Evolutionary conservation across 305 asterid genomes (phyloP).

Genomic region (Caryopteris hybrid): DNA sequence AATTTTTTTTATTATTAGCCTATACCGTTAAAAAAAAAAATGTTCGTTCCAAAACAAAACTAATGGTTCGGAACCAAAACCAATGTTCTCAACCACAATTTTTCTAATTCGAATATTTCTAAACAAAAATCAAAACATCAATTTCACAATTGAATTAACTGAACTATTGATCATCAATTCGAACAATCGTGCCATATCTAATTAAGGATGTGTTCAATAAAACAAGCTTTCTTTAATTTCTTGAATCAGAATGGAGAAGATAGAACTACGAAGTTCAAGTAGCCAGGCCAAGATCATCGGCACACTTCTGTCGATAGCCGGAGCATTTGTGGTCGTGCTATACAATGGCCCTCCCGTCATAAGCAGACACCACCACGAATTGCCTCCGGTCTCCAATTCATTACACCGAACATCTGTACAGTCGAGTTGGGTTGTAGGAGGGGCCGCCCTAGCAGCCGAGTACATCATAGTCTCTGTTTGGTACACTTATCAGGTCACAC

Average conservation of each 20-base stretch:
- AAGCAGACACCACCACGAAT: not conserved
- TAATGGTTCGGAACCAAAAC: too few relatives aligned
- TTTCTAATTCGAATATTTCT: too few relatives aligned
- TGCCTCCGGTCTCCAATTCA: not conserved
- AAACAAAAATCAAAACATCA: too few relatives aligned
- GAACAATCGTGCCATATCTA: too few relatives aligned
- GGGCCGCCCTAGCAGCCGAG: not conserved
- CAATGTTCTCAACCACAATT: too few relatives aligned
- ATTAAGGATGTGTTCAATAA: too few relatives aligned
- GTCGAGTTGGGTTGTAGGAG: not conserved
- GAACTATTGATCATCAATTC: too few relatives aligned
- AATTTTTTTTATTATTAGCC: too few relatives aligned
- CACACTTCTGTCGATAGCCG: constrained; percentile 27
- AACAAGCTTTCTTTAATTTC: not conserved
- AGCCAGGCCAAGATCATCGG: constrained; percentile 34
- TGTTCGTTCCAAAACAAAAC: too few relatives aligned
- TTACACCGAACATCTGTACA: not conserved
- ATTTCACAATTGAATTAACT: too few relatives aligned
- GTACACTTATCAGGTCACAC: constrained; percentile 3
- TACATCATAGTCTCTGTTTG: not conserved
- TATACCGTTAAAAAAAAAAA: too few relatives aligned
- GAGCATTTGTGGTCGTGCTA: constrained; percentile 32
- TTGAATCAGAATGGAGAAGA: constrained; percentile 32
- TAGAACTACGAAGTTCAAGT: constrained; percentile 17
- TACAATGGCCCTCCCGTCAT: constrained; percentile 25